Conservation (phyloP, 1,284 basidiomycete genomes). For the Microbotryum violaceum region DNA sequence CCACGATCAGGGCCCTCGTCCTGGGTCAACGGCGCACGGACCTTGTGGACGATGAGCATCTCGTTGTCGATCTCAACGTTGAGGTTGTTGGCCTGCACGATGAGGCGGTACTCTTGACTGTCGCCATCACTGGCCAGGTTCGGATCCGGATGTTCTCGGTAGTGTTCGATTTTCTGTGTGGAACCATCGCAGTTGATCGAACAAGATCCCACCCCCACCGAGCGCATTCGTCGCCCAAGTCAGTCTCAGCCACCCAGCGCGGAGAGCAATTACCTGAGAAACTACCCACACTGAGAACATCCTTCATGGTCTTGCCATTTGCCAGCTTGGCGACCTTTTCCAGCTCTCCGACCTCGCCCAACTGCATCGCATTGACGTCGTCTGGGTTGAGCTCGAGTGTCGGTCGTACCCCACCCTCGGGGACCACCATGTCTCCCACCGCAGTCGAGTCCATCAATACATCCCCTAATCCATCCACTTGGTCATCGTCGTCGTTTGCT, state of each 20-base stretch:
- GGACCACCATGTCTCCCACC: slow-evolving; percentile 46
- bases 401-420: slow-evolving; percentile 81
- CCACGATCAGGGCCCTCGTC: too few species aligned
- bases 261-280: neutral
- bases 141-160: slow-evolving; percentile 60
- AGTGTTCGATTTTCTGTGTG: slow-evolving; percentile 76
- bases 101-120: slow-evolving; percentile 91
- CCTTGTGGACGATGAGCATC: slow-evolving; percentile 93
- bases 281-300: slow-evolving; percentile 63
- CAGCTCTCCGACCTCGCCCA: slow-evolving; percentile 74
- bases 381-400: slow-evolving; percentile 88
- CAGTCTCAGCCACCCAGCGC: neutral
- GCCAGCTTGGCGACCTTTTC: slow-evolving; percentile 80
- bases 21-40: slow-evolving; percentile 35
- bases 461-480: slow-evolving; percentile 33
- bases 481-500: slow-evolving; percentile 4
- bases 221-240: neutral
- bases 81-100: slow-evolving; percentile 95
- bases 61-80: slow-evolving; percentile 99
- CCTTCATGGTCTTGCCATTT: slow-evolving; percentile 71
- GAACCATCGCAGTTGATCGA: neutral
- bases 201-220: neutral
- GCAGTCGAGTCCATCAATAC: slow-evolving; percentile 10
- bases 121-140: slow-evolving; percentile 63
- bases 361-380: slow-evolving; percentile 85